Base-by-base conservation (phyloP, 371 early-diverging fungal genomes). In the Phascolomyces articulosus region DNA sequence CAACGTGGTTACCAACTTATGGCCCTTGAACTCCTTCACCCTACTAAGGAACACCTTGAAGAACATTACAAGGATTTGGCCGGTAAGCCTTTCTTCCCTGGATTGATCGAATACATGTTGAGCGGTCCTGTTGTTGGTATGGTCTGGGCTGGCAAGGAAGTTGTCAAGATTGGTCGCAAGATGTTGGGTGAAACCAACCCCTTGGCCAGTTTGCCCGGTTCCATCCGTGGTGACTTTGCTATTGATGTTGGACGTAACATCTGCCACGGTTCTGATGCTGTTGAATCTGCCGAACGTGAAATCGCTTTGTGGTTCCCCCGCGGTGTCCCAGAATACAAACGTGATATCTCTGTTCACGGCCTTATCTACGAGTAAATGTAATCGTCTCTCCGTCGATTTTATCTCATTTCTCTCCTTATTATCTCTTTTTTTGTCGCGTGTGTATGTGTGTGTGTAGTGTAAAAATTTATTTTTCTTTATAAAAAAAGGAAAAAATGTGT, bases 201-300 rank as follows among this genome's bases (percentile, higher is more conserved):
- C 73, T 83, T 95, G 74, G 92, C 91, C 75, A 95, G 96, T 67
- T 88, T 86, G 64, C 95, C 98, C 66, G 99, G 99, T 74, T 98
- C 99, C 84, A 99, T 99, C 90, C 95, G 99, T 85, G 99, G 99
- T 74, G 99, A 99, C 89, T 97, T 90, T 82, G 90, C 93, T 77
- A 89, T 97, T 64, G 96, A 95, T 66, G 34, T 29, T 41, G 93
- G 95, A 57, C 90, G 91, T 77, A 99, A 99, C 93, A 87, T 99
- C 77, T 93, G 96, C 91, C 99, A 99, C 90, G 99, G 99, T 65
- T 95, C 97, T 67, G 99, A 99, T 91, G 82, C 94, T 61, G 97
- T 96, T 66, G 99, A 98, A 85, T 90, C 86, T 78, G 99, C 98
- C 67, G 92, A 98, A 85, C 90, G 87, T 78, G 99, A 99, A 82